Conservation (phyloP, 441 rosid genomes). For the Populus trichocarpa region DNA sequence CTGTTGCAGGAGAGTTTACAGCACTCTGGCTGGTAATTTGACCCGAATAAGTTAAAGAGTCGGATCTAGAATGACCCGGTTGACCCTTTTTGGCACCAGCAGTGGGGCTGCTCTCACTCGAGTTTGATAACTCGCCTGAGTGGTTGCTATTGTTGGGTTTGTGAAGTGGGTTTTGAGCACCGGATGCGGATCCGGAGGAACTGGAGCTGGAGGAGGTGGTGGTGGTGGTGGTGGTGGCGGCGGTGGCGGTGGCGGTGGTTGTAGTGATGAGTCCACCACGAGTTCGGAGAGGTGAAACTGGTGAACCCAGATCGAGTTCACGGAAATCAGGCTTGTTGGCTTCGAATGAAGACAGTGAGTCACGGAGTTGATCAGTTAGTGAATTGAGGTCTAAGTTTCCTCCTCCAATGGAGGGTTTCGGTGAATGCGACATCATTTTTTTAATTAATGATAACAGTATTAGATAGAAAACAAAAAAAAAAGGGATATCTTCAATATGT, state of each 20-base stretch:
- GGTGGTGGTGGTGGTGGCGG: neutral
- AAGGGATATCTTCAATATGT: neutral
- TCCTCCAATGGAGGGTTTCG: constrained; percentile 34
- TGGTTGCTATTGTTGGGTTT: constrained; percentile 27
- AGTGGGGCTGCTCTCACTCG: constrained; percentile 40
- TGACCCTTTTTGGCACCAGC: constrained; percentile 20
- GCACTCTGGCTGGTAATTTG: constrained; percentile 34
- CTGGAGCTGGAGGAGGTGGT: constrained; percentile 64
- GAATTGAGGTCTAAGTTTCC: constrained; percentile 30
- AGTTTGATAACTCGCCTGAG: constrained; percentile 50
- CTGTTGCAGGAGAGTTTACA: constrained; percentile 44
- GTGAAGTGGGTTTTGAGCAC: constrained; percentile 29
- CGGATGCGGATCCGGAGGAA: constrained; percentile 76
- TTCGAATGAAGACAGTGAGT: constrained; percentile 50
- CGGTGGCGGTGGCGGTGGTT: constrained; percentile 9
- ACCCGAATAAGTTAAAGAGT: constrained; percentile 42
- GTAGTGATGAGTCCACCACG: constrained; percentile 25
- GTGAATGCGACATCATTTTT: constrained; percentile 43
- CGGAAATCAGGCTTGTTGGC: constrained; percentile 90
- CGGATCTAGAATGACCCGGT: constrained; percentile 50
- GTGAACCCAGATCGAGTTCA: constrained; percentile 93
- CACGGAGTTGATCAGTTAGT: constrained; percentile 42
- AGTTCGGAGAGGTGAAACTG: constrained; percentile 78
- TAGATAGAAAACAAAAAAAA: neutral
- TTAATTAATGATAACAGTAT: neutral